Conservation (phyloP, 1,284 basidiomycete genomes). For the Peniophora sp. region DNA sequence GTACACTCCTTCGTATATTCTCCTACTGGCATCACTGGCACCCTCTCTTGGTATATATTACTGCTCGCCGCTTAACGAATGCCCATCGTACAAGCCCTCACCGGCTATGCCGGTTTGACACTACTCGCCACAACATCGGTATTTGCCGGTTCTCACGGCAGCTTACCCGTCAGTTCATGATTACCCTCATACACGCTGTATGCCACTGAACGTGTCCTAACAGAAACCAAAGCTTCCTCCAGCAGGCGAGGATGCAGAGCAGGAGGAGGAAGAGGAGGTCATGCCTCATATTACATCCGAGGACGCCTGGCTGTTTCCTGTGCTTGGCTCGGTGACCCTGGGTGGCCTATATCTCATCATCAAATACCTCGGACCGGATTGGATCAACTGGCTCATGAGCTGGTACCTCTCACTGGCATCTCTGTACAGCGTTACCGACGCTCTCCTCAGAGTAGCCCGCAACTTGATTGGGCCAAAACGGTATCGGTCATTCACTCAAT, state of each 20-base stretch:
- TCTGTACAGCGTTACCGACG: constrained; percentile 40
- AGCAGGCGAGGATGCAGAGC: constrained; percentile 24
- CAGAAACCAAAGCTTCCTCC: constrained; percentile 19
- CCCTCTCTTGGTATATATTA: neutral
- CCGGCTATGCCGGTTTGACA: constrained; percentile 61
- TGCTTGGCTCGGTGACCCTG: constrained; percentile 60
- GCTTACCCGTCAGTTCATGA: constrained; percentile 47
- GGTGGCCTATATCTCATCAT: constrained; percentile 64
- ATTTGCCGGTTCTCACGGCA: constrained; percentile 59
- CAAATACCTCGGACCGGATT: constrained; percentile 72
- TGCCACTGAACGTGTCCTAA: neutral
- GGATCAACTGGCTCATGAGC: constrained; percentile 75
- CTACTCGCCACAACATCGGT: constrained; percentile 53
- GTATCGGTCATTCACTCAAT: neutral
- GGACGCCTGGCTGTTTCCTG: constrained; percentile 74
- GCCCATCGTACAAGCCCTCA: constrained; percentile 45
- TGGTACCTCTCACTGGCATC: constrained; percentile 70
- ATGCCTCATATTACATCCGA: constrained; percentile 47
- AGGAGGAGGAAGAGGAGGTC: constrained; percentile 39
- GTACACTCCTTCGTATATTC: neutral
- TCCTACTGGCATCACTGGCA: neutral
- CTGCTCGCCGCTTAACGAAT: neutral
- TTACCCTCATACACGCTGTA: neutral
- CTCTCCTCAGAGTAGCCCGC: constrained; percentile 7
- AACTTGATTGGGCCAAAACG: neutral